phyloP scores from a whole-genome alignment of 2,329 filamentous ascomycete genomes.

The Trichoderma afroharzianum region DNA sequence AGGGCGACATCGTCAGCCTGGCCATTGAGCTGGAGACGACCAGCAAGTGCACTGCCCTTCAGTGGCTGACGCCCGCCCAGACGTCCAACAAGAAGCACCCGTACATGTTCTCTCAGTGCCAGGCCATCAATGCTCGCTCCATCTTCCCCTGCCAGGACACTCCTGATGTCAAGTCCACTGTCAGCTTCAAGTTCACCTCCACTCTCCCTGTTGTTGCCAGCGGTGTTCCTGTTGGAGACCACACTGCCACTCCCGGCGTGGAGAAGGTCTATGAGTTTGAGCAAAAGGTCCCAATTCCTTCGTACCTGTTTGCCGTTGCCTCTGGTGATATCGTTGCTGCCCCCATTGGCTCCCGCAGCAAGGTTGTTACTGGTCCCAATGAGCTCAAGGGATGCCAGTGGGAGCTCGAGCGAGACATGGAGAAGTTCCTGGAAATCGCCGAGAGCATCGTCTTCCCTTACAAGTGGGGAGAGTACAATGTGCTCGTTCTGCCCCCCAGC shows the following conservation, averaged over 20 bases:
- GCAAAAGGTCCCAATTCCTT: constrained; percentile 88
- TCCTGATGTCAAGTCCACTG: constrained; percentile 94
- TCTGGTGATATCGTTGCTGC: constrained; percentile 80
- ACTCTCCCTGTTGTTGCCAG: constrained; percentile 88
- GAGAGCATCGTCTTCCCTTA: constrained; percentile 83
- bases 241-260: constrained; percentile 42
- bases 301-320: constrained; percentile 91
- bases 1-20: constrained; percentile 51
- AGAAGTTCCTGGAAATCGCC: constrained; percentile 84
- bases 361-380: constrained; percentile 83
- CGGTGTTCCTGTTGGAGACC: constrained; percentile 58
- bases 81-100: constrained; percentile 94
- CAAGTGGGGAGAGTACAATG: constrained; percentile 92
- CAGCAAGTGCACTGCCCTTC: constrained; percentile 81
- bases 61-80: constrained; percentile 92
- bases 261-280: constrained; percentile 76
- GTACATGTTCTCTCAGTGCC: constrained; percentile 97
- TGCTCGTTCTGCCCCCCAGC: constrained; percentile 81
- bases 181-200: constrained; percentile 83
- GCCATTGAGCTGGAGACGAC: constrained; percentile 77
- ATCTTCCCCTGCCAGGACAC: constrained; percentile 97
- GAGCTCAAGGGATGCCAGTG: constrained; percentile 79
- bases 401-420: constrained; percentile 88
- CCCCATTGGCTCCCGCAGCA: constrained; percentile 79
- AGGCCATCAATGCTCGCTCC: constrained; percentile 91